phyloP scores from a whole-genome alignment of 78 protist genomes.

The Dictyostelium firmibasis region DNA sequence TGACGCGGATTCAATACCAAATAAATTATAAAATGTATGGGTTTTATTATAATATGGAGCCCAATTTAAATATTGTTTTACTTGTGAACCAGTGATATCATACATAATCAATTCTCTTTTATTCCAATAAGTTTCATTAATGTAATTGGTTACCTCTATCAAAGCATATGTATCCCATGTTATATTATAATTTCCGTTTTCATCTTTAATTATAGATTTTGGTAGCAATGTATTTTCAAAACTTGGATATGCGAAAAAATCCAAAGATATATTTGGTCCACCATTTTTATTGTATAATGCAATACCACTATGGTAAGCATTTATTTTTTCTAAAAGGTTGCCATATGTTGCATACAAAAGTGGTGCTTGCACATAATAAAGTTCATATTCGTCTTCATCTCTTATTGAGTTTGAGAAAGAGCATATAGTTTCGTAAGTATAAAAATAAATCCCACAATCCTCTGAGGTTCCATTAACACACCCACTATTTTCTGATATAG shows the following conservation, averaged over 20 bases:
- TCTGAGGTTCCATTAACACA: too few species aligned
- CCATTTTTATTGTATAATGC: not conserved
- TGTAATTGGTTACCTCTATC: not conserved
- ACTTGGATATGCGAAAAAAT: not conserved
- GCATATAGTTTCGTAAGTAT: not conserved
- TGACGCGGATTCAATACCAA: not conserved
- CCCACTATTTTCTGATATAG: too few species aligned
- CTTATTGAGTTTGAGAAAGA: not conserved
- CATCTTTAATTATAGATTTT: not conserved
- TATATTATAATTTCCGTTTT: not conserved
- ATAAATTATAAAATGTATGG: not conserved
- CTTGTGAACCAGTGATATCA: not conserved
- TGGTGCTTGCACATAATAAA: slow-evolving; percentile 26
- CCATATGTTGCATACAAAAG: slow-evolving; percentile 19
- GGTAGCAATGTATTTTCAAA: not conserved
- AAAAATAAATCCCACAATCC: not conserved
- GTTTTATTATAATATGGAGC: not conserved
- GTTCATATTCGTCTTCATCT: not conserved
- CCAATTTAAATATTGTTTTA: not conserved
- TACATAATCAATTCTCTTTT: not conserved
- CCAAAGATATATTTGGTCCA: not conserved
- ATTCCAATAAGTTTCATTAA: not conserved
- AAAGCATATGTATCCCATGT: not conserved
- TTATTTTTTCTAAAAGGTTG: slow-evolving; percentile 6
- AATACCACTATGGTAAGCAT: slow-evolving; percentile 56